These are phyloP conservation scores for Diaporthe sp. DNA, from an alignment of 2,329 filamentous ascomycete species.

Conservation along the genomic window DNA sequence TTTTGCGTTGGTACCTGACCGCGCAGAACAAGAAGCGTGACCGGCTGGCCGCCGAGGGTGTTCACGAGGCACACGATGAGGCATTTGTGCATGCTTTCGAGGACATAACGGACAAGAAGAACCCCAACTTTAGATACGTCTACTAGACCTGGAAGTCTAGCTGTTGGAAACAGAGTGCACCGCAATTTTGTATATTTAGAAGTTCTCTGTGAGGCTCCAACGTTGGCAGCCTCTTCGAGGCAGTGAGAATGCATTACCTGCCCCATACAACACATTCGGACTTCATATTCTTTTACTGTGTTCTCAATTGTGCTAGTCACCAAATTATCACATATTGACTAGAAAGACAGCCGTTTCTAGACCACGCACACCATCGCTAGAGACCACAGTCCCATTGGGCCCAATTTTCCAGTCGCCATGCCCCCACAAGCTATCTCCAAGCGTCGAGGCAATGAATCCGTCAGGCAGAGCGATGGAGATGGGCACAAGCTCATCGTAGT, in stretches of 20 bases:
- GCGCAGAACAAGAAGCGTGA: conserved; percentile 73
- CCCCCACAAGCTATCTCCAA: conserved; percentile 39
- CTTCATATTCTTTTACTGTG: neutral
- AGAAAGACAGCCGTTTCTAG: conserved; percentile 31
- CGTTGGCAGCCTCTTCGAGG: neutral
- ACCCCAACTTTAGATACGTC: conserved; percentile 72
- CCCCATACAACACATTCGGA: too few species aligned
- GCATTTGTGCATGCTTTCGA: conserved; percentile 69
- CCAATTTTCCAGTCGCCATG: conserved; percentile 38
- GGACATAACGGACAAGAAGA: conserved; percentile 74
- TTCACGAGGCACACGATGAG: conserved; percentile 56
- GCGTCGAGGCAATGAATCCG: conserved; percentile 11
- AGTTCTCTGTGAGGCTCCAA: neutral
- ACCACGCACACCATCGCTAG: conserved; percentile 7
- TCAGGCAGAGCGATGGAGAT: conserved; percentile 37
- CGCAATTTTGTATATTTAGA: neutral
- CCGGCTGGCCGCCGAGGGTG: conserved; percentile 57
- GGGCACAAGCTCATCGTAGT: conserved; percentile 23
- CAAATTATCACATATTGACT: conserved; percentile 10
- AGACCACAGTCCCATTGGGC: conserved; percentile 22
- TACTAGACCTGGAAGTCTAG: conserved; percentile 50
- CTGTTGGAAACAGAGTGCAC: neutral
- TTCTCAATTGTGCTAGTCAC: neutral
- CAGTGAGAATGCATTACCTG: neutral
- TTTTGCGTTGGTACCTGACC: conserved; percentile 70